Evolutionary conservation across 2,329 filamentous ascomycete species (phyloP).

Genomic region (Ceratocystiopsis minuta): DNA sequence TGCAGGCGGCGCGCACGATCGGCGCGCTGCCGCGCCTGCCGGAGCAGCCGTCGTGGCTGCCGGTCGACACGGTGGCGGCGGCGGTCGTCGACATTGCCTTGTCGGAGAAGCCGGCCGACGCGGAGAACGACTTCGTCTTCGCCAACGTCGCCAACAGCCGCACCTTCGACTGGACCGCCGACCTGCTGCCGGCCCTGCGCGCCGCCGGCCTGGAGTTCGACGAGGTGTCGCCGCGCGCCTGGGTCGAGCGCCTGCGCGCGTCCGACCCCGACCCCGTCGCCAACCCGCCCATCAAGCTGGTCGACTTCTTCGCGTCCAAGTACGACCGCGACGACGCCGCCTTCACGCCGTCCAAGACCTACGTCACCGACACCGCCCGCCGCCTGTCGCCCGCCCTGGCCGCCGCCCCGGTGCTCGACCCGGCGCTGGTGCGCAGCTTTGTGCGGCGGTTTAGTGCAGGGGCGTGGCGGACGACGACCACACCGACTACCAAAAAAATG

Average conservation of each 20-base stretch:
- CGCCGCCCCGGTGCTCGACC: no score
- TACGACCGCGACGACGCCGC: not conserved
- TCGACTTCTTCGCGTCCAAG: constrained; percentile 5
- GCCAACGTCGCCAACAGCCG: constrained; percentile 30
- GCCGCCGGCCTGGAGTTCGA: constrained; percentile 25
- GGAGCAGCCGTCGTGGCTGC: constrained; percentile 23
- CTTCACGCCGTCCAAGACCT: no score
- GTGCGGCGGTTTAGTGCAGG: no score
- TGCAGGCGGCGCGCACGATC: constrained; percentile 25
- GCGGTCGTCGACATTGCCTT: constrained; percentile 19
- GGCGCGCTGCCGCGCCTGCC: constrained; percentile 26
- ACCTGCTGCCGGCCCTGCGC: constrained; percentile 30
- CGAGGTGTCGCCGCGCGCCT: constrained; percentile 26
- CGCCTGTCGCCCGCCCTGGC: no score
- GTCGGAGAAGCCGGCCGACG: not conserved
- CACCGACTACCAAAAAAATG: no score
- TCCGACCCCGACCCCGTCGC: constrained; percentile 1
- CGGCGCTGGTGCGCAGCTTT: no score
- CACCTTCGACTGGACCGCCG: constrained; percentile 28
- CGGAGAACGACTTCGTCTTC: constrained; percentile 15
- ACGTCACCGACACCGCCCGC: no score
- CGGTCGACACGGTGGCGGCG: constrained; percentile 25
- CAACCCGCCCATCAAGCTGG: constrained; percentile 8
- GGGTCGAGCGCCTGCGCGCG: constrained; percentile 4
- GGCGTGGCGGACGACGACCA: no score